Percentiles rank a stretch among this genome's conserved stretches.
phyloP scores from a whole-genome alignment of 108 stramenopile species.

The Cyclotella cryptica region DNA sequence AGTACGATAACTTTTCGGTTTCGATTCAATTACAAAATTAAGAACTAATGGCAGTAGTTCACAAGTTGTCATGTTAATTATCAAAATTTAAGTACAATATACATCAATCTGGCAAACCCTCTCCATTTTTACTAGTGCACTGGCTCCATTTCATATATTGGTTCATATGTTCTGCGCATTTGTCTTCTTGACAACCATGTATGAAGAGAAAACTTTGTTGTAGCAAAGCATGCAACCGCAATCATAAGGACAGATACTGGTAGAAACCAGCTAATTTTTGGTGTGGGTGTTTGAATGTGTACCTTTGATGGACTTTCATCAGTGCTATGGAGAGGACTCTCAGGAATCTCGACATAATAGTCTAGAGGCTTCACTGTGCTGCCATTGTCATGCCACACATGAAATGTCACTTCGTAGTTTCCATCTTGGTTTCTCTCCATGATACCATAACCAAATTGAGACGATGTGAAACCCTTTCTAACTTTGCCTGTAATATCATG shows the following conservation, averaged over 20 bases:
- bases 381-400: slow-evolving; percentile 2
- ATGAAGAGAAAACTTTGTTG: not conserved
- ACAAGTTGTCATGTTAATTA: no score
- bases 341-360: slow-evolving; percentile 7
- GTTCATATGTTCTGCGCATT: not conserved
- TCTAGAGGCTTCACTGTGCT: slow-evolving; percentile 8
- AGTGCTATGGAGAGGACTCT: not conserved
- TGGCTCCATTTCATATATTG: slow-evolving; percentile 21
- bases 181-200: not conserved
- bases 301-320: not conserved
- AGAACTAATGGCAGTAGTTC: no score
- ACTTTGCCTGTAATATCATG: slow-evolving; percentile 17
- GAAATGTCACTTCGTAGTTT: slow-evolving; percentile 21
- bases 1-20: no score
- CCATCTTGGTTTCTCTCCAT: slow-evolving; percentile 21
- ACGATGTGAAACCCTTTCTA: slow-evolving; percentile 20
- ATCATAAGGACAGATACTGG: not conserved
- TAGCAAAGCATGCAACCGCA: not conserved
- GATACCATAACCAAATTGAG: slow-evolving; percentile 25
- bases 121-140: not conserved
- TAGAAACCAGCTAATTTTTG: not conserved
- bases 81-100: no score
- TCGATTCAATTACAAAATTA: no score
- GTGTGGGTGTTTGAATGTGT: not conserved
- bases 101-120: not conserved